phyloP scores from a whole-genome alignment of 2,329 filamentous ascomycete genomes.

The Grosmannia penicillata region DNA sequence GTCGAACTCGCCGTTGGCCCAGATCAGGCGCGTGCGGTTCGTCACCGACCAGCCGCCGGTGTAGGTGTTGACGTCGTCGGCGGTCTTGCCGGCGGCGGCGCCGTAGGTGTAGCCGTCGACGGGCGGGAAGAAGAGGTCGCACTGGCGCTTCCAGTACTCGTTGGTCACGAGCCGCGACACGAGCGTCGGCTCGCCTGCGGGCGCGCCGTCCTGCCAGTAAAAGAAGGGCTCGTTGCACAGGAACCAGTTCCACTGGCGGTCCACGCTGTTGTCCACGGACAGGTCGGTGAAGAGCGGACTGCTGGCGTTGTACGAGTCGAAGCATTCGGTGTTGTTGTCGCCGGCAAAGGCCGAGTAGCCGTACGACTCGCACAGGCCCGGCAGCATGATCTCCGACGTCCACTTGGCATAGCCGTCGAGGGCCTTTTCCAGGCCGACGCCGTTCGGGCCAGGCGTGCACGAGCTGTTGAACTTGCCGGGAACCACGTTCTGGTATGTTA shows the following conservation, averaged over 20 bases:
- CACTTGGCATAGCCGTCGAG: constrained; percentile 36
- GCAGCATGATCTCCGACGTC: constrained; percentile 25
- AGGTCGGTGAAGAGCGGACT: constrained; percentile 25
- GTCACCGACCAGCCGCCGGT: constrained; percentile 26
- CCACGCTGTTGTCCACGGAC: constrained; percentile 22
- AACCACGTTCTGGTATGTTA: constrained; percentile 20
- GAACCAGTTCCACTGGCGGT: constrained; percentile 41
- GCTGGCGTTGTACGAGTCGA: constrained; percentile 28
- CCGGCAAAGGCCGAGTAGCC: constrained; percentile 29
- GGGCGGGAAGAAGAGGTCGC: constrained; percentile 30
- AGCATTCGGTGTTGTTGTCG: constrained; percentile 29
- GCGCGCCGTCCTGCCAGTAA: constrained; percentile 30
- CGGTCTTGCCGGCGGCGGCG: constrained; percentile 17
- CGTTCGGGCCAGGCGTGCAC: constrained; percentile 24
- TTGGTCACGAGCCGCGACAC: constrained; percentile 22
- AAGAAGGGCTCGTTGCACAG: constrained; percentile 35
- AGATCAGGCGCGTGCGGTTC: constrained; percentile 22
- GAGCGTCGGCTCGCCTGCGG: constrained; percentile 23
- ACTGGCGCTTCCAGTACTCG: constrained; percentile 25
- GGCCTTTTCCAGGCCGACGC: constrained; percentile 34
- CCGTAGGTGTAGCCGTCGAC: constrained; percentile 18
- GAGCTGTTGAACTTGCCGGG: constrained; percentile 24
- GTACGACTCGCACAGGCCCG: constrained; percentile 27
- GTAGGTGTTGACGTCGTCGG: constrained; percentile 19
- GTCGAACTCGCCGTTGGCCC: constrained; percentile 25